These are phyloP conservation scores for Metschnikowia orientalis DNA, from an alignment of 805 yeast genomes.

Conservation along the genomic window DNA sequence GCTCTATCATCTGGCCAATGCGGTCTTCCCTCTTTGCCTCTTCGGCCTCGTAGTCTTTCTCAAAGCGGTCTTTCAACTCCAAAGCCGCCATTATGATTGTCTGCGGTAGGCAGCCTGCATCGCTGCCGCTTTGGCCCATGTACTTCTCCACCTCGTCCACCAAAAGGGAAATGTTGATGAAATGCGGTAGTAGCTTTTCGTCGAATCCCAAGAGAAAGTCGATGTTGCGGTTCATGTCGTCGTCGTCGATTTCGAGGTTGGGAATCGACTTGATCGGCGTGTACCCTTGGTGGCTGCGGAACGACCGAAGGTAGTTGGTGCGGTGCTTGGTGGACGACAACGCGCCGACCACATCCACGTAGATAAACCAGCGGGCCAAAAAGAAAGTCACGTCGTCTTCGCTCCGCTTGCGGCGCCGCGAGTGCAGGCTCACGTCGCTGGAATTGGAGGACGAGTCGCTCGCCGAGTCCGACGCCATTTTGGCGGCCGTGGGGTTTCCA, in stretches of 20 bases:
- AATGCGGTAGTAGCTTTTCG: constrained; percentile 52
- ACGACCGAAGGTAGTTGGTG: constrained; percentile 26
- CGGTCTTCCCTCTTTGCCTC: constrained; percentile 13
- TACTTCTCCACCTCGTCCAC: constrained; percentile 27
- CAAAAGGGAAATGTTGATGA: constrained; percentile 43
- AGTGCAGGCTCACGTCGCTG: not conserved
- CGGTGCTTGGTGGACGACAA: constrained; percentile 49
- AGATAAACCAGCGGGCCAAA: constrained; percentile 64
- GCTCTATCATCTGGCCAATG: constrained; percentile 14
- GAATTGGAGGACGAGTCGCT: not conserved
- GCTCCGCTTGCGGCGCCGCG: constrained; percentile 10
- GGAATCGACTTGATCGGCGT: constrained; percentile 22
- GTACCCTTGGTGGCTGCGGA: constrained; percentile 17
- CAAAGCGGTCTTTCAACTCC: constrained; percentile 20
- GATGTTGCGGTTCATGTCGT: constrained; percentile 40
- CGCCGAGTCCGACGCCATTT: constrained; percentile 1
- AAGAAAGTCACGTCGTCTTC: constrained; percentile 48
- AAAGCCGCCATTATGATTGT: constrained; percentile 33
- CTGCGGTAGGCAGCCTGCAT: constrained; percentile 21
- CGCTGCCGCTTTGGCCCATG: constrained; percentile 8
- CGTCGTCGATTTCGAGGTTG: constrained; percentile 8
- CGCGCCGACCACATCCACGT: constrained; percentile 60
- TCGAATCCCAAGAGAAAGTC: constrained; percentile 69
- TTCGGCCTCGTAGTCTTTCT: constrained; percentile 13
- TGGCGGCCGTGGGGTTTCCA: not conserved